These are phyloP conservation scores for Melampsora americana DNA, from an alignment of 1,284 basidiomycete genomes.

Conservation along the genomic window DNA sequence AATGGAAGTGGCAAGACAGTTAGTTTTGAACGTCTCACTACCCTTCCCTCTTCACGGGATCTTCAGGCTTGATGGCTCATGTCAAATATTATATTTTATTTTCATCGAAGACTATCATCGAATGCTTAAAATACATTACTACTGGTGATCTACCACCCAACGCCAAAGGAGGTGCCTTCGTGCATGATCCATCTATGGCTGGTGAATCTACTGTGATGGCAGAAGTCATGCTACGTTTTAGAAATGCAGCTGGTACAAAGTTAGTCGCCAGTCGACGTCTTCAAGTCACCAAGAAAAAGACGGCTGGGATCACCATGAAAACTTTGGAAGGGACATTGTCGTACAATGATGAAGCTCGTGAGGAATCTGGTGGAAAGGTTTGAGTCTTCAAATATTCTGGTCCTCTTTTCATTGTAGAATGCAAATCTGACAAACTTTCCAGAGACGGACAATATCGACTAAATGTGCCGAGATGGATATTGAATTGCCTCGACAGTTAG, in stretches of 20 bases:
- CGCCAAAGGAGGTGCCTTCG: constrained; percentile 93
- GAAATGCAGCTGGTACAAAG: constrained; percentile 75
- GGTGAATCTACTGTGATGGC: constrained; percentile 98
- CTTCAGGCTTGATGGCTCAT: neutral
- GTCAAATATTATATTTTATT: neutral
- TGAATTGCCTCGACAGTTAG: constrained; percentile 87
- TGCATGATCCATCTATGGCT: constrained; percentile 95
- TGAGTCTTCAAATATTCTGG: constrained; percentile 1
- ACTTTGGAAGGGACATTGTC: constrained; percentile 89
- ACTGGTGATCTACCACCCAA: constrained; percentile 97
- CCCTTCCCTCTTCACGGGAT: neutral
- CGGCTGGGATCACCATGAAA: constrained; percentile 77
- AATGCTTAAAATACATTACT: constrained; percentile 97
- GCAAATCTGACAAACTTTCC: neutral
- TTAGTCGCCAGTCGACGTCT: constrained; percentile 94
- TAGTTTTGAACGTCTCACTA: constrained; percentile 45
- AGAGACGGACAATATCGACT: constrained; percentile 86
- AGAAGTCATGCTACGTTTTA: constrained; percentile 90
- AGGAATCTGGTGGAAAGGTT: neutral
- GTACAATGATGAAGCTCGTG: constrained; percentile 61
- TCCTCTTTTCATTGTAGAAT: neutral
- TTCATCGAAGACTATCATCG: constrained; percentile 76
- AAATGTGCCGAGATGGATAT: constrained; percentile 94
- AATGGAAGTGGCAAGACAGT: constrained; percentile 97
- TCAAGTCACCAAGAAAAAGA: constrained; percentile 90